phyloP scores from a whole-genome alignment of 805 yeast genomes.

The Starmerella vaccinii region DNA sequence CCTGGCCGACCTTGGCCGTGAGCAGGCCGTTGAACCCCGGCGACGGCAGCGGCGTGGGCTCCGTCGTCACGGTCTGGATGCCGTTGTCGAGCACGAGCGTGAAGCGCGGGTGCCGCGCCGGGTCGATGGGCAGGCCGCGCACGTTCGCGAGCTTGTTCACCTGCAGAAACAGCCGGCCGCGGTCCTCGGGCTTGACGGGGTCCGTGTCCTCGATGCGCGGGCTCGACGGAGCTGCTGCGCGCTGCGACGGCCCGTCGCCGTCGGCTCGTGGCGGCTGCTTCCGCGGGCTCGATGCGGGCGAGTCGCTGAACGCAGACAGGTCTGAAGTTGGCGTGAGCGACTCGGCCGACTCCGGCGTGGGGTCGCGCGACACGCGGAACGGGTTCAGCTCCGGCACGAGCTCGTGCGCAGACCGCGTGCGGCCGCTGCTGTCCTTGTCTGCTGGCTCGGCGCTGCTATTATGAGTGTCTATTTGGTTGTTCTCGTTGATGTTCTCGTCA shows the following conservation, averaged over 20 bases:
- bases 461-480: not conserved
- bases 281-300: not conserved
- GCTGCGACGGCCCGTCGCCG: too few species aligned
- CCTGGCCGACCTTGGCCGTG: constrained; percentile 38
- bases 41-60: constrained; percentile 20
- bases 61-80: constrained; percentile 26
- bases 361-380: constrained; percentile 6
- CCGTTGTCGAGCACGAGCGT: constrained; percentile 26
- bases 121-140: constrained; percentile 24
- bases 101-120: constrained; percentile 24
- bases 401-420: not conserved
- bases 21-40: constrained; percentile 18
- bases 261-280: not conserved
- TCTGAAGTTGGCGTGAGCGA: not conserved
- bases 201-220: constrained; percentile 20
- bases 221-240: not conserved
- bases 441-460: not conserved
- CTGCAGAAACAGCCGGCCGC: constrained; percentile 27
- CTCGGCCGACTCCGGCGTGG: not conserved
- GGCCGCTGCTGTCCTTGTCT: not conserved
- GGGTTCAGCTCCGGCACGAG: constrained; percentile 9
- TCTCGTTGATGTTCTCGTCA: not conserved
- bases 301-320: not conserved
- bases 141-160: constrained; percentile 23
- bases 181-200: constrained; percentile 24